Percentiles rank a stretch among this genome's conserved stretches.
Evolutionary conservation across 2,329 filamentous ascomycete species (phyloP).

Genomic region (Orbilia oligospora): DNA sequence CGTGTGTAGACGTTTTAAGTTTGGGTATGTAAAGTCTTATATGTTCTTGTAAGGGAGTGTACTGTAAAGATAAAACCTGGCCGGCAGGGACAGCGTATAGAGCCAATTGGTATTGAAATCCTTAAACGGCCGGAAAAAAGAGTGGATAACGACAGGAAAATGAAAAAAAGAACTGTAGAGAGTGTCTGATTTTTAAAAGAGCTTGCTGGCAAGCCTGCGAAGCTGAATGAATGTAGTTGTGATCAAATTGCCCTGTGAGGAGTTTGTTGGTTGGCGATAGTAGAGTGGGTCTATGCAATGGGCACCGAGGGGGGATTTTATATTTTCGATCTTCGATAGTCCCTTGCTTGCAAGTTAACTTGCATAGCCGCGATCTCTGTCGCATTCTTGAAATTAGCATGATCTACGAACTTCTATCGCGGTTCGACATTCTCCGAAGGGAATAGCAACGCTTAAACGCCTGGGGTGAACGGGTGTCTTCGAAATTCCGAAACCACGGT

Average conservation of each 20-base stretch:
- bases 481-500: conserved; percentile 27
- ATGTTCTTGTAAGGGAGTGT: not conserved
- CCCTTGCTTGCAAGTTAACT: conserved; percentile 3
- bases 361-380: conserved; percentile 22
- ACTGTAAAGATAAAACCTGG: conserved; percentile 16
- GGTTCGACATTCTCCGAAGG: conserved; percentile 31
- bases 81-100: conserved; percentile 13
- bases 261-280: conserved; percentile 19
- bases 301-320: conserved; percentile 15
- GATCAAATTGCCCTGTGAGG: conserved; percentile 12
- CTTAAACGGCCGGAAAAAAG: not conserved
- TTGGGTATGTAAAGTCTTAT: no score
- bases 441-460: conserved; percentile 16
- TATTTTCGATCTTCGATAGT: conserved; percentile 1
- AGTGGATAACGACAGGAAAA: not conserved
- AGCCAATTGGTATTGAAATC: not conserved
- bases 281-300: not conserved
- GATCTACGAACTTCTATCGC: conserved; percentile 23
- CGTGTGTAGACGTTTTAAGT: not conserved
- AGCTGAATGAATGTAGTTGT: conserved; percentile 17
- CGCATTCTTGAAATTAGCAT: conserved; percentile 23
- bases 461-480: not conserved
- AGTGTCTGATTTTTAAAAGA: conserved; percentile 3
- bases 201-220: conserved; percentile 15
- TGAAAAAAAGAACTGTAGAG: not conserved